Evolutionary conservation across 495 filamentous ascomycete genomes (phyloP), one percentile per base, ranked within the genome.

Genomic region (Acidomyces sp.): DNA sequence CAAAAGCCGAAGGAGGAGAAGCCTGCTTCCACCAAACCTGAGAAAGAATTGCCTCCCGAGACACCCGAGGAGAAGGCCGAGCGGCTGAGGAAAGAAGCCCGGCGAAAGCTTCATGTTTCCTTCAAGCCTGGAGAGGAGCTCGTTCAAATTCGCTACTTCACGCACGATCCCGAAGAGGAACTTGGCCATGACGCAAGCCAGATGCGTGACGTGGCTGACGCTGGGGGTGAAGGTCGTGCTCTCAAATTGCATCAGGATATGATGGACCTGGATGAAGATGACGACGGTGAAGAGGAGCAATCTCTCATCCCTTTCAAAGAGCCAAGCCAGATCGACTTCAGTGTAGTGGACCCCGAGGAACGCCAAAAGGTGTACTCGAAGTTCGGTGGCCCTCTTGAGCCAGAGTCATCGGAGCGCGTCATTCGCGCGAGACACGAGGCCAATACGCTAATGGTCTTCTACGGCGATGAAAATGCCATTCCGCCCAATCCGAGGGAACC

Each of bases 371-470:
- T 71, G 32, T 84, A 67, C 51, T 60, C 67, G 15, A 80, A 74
- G 15, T 73, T 77, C 34, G 85, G 85, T 33, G 57, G 57, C 3
- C 50, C 60, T 9, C 65, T 67, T 24, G 52, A 62, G 3, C 67
- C 81, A 6, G 56, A 62, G 0, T 86, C 78, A 6, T 62, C 71
- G 0, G 77, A 92, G 54, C 77, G 77, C 41, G 65, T 69, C 27
- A 64, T 66, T 3, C 85, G 85, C 54, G 68, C 79, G 21, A 68
- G 77, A 36, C 74, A 82, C 6, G 87, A 93, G 58, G 63, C 67
- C 16, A 76, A 67, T n/a, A 85, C 82, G 18, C 70, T 93, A 23
- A 85, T 92, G 75, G 81, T 78, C 4, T 73, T 85, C 44, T 90
- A 93, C 52, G 72, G 78, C 2, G 75, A 75, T 37, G 58, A 62